These are phyloP conservation scores for Manihot esculenta DNA, from an alignment of 441 rosid genomes.

Conservation along the genomic window DNA sequence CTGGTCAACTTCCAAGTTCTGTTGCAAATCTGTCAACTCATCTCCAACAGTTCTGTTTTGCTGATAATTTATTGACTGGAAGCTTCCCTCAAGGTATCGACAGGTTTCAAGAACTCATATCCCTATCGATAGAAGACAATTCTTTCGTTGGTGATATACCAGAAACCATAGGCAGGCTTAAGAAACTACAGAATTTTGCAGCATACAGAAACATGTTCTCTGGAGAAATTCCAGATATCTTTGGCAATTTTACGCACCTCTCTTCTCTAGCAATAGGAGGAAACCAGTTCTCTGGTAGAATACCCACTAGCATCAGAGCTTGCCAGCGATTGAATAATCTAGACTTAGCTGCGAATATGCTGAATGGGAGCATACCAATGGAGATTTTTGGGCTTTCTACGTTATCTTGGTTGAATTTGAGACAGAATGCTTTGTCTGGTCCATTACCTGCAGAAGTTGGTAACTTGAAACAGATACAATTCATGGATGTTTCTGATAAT, in stretches of 20 bases:
- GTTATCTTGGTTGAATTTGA: neutral
- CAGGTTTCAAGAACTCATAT: neutral
- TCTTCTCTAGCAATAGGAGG: neutral
- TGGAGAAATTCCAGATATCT: conserved; percentile 1
- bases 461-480: neutral
- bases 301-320: neutral
- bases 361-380: neutral
- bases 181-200: neutral
- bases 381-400: conserved; percentile 3
- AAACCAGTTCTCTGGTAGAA: neutral
- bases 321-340: neutral
- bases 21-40: neutral
- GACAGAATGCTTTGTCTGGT: neutral
- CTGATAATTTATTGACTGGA: conserved; percentile 1
- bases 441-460: conserved; percentile 1
- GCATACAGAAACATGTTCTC: neutral
- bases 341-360: neutral
- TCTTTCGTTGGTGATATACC: neutral
- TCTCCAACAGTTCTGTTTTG: neutral
- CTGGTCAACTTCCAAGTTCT: neutral
- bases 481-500: neutral
- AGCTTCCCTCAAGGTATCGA: conserved; percentile 2
- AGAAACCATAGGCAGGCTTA: neutral
- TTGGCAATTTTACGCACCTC: conserved; percentile 3
- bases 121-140: neutral